phyloP scores from a whole-genome alignment of 805 yeast genomes.

The Osmozyma mogii region DNA sequence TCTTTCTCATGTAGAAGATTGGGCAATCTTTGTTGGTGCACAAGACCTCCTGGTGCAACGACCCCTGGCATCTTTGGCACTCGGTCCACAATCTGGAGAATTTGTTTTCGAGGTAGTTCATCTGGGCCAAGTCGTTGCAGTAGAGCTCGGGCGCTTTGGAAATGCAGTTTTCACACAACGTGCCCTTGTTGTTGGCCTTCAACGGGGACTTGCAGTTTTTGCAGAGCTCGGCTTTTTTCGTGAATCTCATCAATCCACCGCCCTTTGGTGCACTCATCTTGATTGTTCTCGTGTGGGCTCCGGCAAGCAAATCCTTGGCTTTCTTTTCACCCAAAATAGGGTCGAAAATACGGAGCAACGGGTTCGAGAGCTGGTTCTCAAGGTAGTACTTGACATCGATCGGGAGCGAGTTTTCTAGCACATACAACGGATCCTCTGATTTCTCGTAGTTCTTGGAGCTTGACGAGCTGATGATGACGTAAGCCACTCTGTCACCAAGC shows the following conservation, averaged over 20 bases:
- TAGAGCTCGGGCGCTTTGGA: slow-evolving; percentile 64
- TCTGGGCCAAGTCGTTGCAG: slow-evolving; percentile 69
- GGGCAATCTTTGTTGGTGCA: slow-evolving; percentile 97
- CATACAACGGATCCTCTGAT: slow-evolving; percentile 94
- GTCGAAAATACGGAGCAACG: slow-evolving; percentile 85
- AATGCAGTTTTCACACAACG: slow-evolving; percentile 75
- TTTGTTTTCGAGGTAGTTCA: slow-evolving; percentile 72
- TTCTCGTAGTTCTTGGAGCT: slow-evolving; percentile 88
- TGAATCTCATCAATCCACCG: slow-evolving; percentile 88
- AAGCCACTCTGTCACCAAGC: slow-evolving; percentile 96
- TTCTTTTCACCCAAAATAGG: slow-evolving; percentile 86
- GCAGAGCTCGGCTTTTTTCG: slow-evolving; percentile 82
- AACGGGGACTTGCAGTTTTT: slow-evolving; percentile 83
- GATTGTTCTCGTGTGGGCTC: slow-evolving; percentile 77
- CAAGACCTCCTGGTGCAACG: slow-evolving; percentile 88
- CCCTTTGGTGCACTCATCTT: slow-evolving; percentile 65
- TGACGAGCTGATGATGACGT: slow-evolving; percentile 71
- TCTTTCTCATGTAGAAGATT: slow-evolving; percentile 92
- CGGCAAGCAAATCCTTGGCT: slow-evolving; percentile 73
- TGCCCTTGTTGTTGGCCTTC: slow-evolving; percentile 50
- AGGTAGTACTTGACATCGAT: slow-evolving; percentile 91
- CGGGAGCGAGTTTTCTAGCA: slow-evolving; percentile 83
- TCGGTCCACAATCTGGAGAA: slow-evolving; percentile 94
- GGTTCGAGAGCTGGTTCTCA: slow-evolving; percentile 89
- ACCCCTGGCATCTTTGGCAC: slow-evolving; percentile 96